Evolutionary conservation across 192 early-diverging fungal genomes (phyloP).

Genomic region (Coemansia sp.): DNA sequence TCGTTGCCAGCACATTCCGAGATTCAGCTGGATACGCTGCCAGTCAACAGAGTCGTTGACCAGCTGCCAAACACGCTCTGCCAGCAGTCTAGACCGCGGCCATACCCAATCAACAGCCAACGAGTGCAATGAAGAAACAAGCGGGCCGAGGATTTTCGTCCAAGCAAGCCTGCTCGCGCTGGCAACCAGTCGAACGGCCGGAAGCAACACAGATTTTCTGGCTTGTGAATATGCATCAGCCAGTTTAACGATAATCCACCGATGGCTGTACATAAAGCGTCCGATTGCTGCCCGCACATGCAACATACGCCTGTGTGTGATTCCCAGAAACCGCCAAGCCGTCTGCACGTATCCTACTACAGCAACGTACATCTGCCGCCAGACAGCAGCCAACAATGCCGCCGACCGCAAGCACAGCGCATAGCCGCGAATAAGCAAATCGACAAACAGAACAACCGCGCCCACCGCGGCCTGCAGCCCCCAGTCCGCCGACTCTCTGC

Average conservation of each 20-base stretch:
- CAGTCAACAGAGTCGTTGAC: not conserved
- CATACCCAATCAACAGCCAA: not conserved
- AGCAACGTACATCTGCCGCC: not conserved
- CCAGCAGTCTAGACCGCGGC: not conserved
- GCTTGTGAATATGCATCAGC: slow-evolving; percentile 21
- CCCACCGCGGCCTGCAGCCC: slow-evolving; percentile 1
- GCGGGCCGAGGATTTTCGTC: slow-evolving; percentile 6
- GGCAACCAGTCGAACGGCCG: not conserved
- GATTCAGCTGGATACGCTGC: not conserved
- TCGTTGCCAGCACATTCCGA: not conserved
- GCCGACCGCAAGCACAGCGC: not conserved
- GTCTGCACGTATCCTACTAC: not conserved
- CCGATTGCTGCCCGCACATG: not conserved
- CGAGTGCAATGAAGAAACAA: not conserved
- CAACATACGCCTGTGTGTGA: not conserved
- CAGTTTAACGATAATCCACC: slow-evolving; percentile 8
- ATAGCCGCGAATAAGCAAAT: not conserved
- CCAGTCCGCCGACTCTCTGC: slow-evolving; percentile 1
- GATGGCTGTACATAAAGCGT: not conserved
- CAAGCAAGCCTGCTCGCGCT: slow-evolving; percentile 1
- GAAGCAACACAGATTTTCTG: slow-evolving; percentile 15
- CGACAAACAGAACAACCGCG: not conserved
- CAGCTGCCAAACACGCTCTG: not conserved
- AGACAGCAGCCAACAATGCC: not conserved
- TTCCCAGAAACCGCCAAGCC: not conserved